A percentile compares a stretch with the other conserved stretches of the same genome.
phyloP scores from a whole-genome alignment of 83 land plant genomes.

The Picea mariana region DNA sequence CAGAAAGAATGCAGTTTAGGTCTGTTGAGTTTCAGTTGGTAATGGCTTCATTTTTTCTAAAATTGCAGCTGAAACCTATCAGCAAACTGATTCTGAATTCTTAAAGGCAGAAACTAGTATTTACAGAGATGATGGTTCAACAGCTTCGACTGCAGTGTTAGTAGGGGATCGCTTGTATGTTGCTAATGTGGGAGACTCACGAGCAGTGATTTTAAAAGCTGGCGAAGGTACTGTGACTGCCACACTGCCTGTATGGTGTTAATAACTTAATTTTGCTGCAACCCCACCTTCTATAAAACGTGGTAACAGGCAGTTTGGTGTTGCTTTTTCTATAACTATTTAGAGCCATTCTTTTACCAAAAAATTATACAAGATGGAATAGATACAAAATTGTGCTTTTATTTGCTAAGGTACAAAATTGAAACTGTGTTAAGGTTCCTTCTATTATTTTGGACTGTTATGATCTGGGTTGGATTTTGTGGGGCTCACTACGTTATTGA shows the following conservation, averaged over 20 bases:
- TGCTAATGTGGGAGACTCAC: conserved; percentile 82
- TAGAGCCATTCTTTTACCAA: too few species aligned
- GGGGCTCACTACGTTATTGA: too few species aligned
- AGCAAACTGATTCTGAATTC: conserved; percentile 62
- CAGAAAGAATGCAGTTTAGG: background rate
- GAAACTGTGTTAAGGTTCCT: too few species aligned
- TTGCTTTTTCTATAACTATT: too few species aligned
- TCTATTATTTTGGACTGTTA: too few species aligned
- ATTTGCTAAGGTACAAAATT: too few species aligned
- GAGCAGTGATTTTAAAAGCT: conserved; percentile 58
- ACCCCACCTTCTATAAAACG: background rate
- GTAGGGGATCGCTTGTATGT: conserved; percentile 75
- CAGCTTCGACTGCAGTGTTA: conserved; percentile 78
- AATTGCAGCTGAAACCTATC: conserved; percentile 61
- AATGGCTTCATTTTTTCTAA: background rate
- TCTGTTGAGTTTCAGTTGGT: background rate
- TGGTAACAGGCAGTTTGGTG: background rate
- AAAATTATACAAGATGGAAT: too few species aligned
- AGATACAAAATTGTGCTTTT: too few species aligned
- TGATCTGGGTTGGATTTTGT: too few species aligned
- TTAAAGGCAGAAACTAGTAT: conserved; percentile 54
- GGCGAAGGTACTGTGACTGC: conserved; percentile 44
- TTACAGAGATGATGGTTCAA: conserved; percentile 74
- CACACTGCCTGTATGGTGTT: background rate
- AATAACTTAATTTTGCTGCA: background rate